A percentile compares a stretch with the other conserved stretches of the same genome.
Evolutionary conservation across 129 eudicot species (phyloP).

Genomic region (Cynara cardunculus): DNA sequence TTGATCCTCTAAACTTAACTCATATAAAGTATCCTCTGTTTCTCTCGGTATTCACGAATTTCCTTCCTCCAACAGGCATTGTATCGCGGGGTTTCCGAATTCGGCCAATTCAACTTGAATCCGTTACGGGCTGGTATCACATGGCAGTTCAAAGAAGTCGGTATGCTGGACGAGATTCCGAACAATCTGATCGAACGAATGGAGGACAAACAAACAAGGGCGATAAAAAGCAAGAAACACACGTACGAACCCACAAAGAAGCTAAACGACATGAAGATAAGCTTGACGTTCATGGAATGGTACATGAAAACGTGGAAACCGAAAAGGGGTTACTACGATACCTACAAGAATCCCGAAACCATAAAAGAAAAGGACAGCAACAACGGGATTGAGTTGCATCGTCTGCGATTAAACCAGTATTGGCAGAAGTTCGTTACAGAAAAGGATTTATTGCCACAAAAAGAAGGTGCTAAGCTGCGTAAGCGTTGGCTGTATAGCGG

Average conservation of each 20-base stretch:
- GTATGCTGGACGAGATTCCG: background rate
- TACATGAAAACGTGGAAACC: slow-evolving; percentile 20
- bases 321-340: slow-evolving; percentile 34
- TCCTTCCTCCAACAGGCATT: slow-evolving; percentile 1
- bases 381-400: slow-evolving; percentile 7
- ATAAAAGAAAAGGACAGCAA: slow-evolving; percentile 8
- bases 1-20: no score
- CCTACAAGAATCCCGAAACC: slow-evolving; percentile 15
- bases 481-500: slow-evolving; percentile 41
- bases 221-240: background rate
- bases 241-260: slow-evolving; percentile 11
- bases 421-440: slow-evolving; percentile 34
- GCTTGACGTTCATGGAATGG: slow-evolving; percentile 37
- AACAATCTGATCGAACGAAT: background rate
- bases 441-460: slow-evolving; percentile 34
- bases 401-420: slow-evolving; percentile 22
- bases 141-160: background rate
- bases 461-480: slow-evolving; percentile 31
- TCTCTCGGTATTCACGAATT: background rate
- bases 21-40: no score
- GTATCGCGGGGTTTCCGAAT: slow-evolving; percentile 24
- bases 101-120: background rate
- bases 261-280: slow-evolving; percentile 22
- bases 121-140: slow-evolving; percentile 25
- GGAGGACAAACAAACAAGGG: background rate